A percentile compares a stretch with the other conserved stretches of the same genome.
Evolutionary conservation across 164 flowering plant genomes (phyloP).

Genomic region (Nymphaea colorata): DNA sequence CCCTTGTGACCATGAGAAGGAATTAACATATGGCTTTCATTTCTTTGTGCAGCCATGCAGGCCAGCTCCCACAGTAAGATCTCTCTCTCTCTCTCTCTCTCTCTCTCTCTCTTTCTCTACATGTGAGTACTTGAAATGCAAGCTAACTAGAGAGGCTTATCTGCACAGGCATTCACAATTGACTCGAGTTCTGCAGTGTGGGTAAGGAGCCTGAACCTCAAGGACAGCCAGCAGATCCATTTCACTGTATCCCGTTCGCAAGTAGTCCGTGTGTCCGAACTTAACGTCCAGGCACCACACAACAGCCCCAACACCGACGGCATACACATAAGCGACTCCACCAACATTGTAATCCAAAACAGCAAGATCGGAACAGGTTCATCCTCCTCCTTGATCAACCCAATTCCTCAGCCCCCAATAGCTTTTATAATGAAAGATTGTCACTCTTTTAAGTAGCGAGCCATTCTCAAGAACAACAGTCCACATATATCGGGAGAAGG

Average conservation of each 20-base stretch:
- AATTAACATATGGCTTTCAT: no score
- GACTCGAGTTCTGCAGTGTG: slow-evolving; percentile 58
- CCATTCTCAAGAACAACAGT: no score
- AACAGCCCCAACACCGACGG: slow-evolving; percentile 8
- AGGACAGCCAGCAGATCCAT: slow-evolving; percentile 89
- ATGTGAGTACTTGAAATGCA: not conserved
- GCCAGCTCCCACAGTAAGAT: slow-evolving; percentile 78
- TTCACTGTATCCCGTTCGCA: slow-evolving; percentile 47
- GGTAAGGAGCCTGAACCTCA: slow-evolving; percentile 61
- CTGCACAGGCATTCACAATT: slow-evolving; percentile 76
- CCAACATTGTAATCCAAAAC: slow-evolving; percentile 1
- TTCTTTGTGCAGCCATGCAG: slow-evolving; percentile 58
- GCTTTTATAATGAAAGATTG: no score
- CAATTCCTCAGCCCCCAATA: not conserved
- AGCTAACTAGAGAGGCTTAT: not conserved
- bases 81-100: slow-evolving; percentile 1
- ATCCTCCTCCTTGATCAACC: not conserved
- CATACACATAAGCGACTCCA: slow-evolving; percentile 1
- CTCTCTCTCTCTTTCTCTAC: not conserved
- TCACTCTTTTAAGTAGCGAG: no score
- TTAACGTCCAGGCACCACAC: not conserved
- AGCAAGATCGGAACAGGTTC: slow-evolving; percentile 3
- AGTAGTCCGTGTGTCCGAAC: slow-evolving; percentile 34
- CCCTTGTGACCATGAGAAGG: no score
- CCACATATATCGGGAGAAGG: no score